Percentiles rank a stretch among this genome's conserved stretches.
Conservation (phyloP, 83 land plant species). For the Thuja plicata region DNA sequence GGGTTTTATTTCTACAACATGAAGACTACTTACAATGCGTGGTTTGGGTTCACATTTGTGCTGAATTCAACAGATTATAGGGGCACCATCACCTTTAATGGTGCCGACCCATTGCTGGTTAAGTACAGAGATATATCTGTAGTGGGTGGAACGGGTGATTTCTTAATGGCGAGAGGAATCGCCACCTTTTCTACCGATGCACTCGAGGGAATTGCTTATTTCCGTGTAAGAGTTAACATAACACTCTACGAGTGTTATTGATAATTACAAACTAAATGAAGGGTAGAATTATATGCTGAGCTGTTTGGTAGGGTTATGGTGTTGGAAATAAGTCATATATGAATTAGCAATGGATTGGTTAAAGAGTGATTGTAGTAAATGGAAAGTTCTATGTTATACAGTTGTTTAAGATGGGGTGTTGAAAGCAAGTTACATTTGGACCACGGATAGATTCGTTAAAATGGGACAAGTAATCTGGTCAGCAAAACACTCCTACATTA, state of each 20-base stretch:
- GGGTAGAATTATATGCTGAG: too few species aligned
- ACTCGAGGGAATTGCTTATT: background rate
- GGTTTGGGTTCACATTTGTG: background rate
- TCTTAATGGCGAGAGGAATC: conserved; percentile 6
- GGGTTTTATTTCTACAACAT: conserved; percentile 38
- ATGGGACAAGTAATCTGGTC: too few species aligned
- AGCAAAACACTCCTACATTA: too few species aligned
- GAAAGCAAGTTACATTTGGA: too few species aligned
- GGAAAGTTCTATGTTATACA: too few species aligned
- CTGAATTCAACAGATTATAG: background rate
- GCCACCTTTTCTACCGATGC: background rate
- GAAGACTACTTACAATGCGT: conserved; percentile 3
- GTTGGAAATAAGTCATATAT: too few species aligned
- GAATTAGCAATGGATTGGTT: too few species aligned
- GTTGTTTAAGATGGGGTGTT: too few species aligned
- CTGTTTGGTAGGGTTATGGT: too few species aligned
- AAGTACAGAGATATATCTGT: conserved; percentile 6
- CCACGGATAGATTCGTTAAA: too few species aligned
- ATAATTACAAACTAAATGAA: background rate
- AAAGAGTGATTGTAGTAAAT: too few species aligned
- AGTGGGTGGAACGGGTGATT: background rate
- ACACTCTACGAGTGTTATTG: conserved; percentile 2
- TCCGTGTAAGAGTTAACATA: background rate
- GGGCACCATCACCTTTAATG: background rate
- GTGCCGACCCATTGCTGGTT: background rate